phyloP scores from a whole-genome alignment of 805 yeast species.

The Debaryomyces prosopidis region DNA sequence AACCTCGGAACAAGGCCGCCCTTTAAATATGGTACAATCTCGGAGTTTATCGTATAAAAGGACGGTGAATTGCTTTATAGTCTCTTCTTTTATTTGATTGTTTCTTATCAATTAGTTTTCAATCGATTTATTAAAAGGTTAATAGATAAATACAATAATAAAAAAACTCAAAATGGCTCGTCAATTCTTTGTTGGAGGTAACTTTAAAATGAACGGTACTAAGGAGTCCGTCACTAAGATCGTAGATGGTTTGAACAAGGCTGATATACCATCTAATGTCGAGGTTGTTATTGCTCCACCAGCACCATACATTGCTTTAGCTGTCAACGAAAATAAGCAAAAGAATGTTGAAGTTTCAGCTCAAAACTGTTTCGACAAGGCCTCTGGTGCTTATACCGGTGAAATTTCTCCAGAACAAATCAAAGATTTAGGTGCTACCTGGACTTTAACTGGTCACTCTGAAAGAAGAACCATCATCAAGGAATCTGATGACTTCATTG shows the following conservation, averaged over 20 bases:
- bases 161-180: constrained; percentile 58
- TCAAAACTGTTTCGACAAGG: constrained; percentile 86
- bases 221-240: constrained; percentile 80
- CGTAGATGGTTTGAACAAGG: constrained; percentile 77
- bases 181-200: constrained; percentile 97
- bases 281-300: constrained; percentile 98
- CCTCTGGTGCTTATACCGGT: constrained; percentile 97
- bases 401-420: constrained; percentile 87
- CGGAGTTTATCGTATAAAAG: not conserved
- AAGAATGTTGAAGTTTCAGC: constrained; percentile 80
- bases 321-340: constrained; percentile 67
- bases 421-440: constrained; percentile 87
- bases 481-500: constrained; percentile 88
- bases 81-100: constrained; percentile 2
- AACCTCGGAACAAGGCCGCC: constrained; percentile 12
- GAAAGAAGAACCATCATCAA: constrained; percentile 95
- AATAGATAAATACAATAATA: not conserved
- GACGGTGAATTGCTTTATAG: not conserved
- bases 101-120: constrained; percentile 1
- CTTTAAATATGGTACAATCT: not conserved
- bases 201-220: constrained; percentile 98
- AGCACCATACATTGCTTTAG: constrained; percentile 82
- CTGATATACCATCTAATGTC: constrained; percentile 72
- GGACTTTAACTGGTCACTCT: constrained; percentile 97
- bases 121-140: not conserved